Conservation (phyloP, 1,284 basidiomycete species). For the Ceratobasidium sp. region DNA sequence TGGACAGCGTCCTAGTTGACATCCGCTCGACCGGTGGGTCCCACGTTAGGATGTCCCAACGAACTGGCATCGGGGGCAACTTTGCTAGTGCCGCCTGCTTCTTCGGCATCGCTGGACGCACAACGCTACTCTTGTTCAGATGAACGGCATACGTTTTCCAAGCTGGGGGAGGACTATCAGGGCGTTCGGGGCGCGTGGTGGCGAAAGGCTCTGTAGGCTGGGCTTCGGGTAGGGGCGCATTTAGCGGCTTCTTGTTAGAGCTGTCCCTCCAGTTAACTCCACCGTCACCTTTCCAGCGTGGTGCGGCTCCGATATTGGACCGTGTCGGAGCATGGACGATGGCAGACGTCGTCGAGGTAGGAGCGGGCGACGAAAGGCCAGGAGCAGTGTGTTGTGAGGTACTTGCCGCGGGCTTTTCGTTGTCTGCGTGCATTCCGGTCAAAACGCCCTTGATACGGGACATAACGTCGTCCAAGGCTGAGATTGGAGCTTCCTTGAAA, state of each 20-base stretch:
- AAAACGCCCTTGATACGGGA: slow-evolving; percentile 90
- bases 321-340: slow-evolving; percentile 40
- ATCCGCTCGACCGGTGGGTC: slow-evolving; percentile 80
- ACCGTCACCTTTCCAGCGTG: slow-evolving; percentile 19
- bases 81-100: slow-evolving; percentile 63
- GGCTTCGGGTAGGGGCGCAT: background rate
- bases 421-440: slow-evolving; percentile 72
- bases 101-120: slow-evolving; percentile 63
- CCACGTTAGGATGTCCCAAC: slow-evolving; percentile 80
- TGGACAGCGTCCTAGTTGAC: slow-evolving; percentile 69
- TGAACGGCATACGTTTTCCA: slow-evolving; percentile 50
- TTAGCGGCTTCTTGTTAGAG: slow-evolving; percentile 24
- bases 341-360: slow-evolving; percentile 49
- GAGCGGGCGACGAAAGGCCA: background rate
- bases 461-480: slow-evolving; percentile 85
- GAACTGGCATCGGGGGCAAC: slow-evolving; percentile 59
- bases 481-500: slow-evolving; percentile 74
- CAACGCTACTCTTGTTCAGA: slow-evolving; percentile 51
- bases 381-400: slow-evolving; percentile 50
- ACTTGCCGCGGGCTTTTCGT: slow-evolving; percentile 52
- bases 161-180: slow-evolving; percentile 41
- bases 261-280: slow-evolving; percentile 31
- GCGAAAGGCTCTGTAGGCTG: slow-evolving; percentile 32
- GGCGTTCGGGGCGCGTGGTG: slow-evolving; percentile 23
- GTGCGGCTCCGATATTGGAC: slow-evolving; percentile 54